phyloP scores from a whole-genome alignment of 108 stramenopile species.

The Nitzschia sp. region DNA sequence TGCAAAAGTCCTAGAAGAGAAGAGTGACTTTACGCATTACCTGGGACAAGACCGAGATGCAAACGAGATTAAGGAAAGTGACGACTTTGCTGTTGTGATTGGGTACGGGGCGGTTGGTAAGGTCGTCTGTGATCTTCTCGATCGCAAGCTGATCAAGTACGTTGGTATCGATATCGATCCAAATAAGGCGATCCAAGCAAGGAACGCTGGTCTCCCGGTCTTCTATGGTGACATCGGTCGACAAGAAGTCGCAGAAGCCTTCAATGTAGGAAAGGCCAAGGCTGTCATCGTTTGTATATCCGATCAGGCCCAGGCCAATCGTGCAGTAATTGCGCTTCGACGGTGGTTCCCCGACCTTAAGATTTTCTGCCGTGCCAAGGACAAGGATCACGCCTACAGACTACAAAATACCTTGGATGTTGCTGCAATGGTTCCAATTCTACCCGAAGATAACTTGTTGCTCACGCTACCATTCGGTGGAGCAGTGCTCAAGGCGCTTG shows the following conservation, averaged over 20 bases:
- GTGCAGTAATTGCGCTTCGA: slow-evolving; percentile 89
- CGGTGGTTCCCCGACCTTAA: slow-evolving; percentile 88
- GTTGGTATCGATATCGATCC: slow-evolving; percentile 95
- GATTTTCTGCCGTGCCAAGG: slow-evolving; percentile 89
- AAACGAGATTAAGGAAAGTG: slow-evolving; percentile 84
- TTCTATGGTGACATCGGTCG: slow-evolving; percentile 95
- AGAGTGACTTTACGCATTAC: slow-evolving; percentile 88
- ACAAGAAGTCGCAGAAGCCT: slow-evolving; percentile 90
- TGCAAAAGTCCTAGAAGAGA: slow-evolving; percentile 81
- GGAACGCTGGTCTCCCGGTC: slow-evolving; percentile 92
- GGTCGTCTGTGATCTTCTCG: slow-evolving; percentile 93
- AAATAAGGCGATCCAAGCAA: slow-evolving; percentile 89
- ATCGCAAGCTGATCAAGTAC: slow-evolving; percentile 91
- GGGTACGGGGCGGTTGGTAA: slow-evolving; percentile 95
- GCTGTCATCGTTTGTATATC: slow-evolving; percentile 90
- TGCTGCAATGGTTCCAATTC: slow-evolving; percentile 92
- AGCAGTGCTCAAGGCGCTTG: slow-evolving; percentile 84
- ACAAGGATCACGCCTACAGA: slow-evolving; percentile 90
- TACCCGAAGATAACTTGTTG: slow-evolving; percentile 92
- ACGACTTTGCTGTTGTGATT: slow-evolving; percentile 93
- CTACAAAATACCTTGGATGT: slow-evolving; percentile 87
- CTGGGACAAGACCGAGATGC: slow-evolving; percentile 89
- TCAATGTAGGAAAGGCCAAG: slow-evolving; percentile 94
- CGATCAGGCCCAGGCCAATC: slow-evolving; percentile 85
- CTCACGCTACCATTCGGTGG: slow-evolving; percentile 95